phyloP scores from a whole-genome alignment of 1,139 yeast genomes.

The Magnusiomyces tetraspermus region DNA sequence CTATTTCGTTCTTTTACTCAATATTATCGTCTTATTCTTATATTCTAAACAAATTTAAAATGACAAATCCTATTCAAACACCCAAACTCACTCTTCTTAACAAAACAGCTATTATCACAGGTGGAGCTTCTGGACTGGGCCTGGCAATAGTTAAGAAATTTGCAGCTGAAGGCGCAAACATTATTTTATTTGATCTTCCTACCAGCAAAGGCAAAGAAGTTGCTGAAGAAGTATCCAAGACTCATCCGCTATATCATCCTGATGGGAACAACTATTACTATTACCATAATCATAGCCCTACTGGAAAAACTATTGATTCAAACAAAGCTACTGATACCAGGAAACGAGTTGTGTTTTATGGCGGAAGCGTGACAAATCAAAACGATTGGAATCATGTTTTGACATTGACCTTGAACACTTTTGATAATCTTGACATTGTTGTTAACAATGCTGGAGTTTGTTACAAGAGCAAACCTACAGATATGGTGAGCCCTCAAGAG shows the following conservation, averaged over 20 bases:
- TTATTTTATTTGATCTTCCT: conserved; percentile 17
- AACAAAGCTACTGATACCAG: no score
- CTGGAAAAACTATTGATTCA: no score
- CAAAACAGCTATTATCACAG: conserved; percentile 27
- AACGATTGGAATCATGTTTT: conserved; percentile 21
- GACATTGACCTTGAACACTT: conserved; percentile 19
- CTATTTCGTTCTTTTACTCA: no score
- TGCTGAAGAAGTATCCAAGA: conserved; percentile 15
- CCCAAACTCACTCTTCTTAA: conserved; percentile 6
- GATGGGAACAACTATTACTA: background rate
- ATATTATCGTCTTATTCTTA: no score
- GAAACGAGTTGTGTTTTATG: conserved; percentile 11
- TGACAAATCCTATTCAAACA: no score
- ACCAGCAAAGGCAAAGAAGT: conserved; percentile 11
- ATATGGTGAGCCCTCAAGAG: conserved; percentile 20
- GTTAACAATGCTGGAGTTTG: conserved; percentile 30
- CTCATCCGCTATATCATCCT: background rate
- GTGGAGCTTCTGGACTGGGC: conserved; percentile 29
- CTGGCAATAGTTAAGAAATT: conserved; percentile 24
- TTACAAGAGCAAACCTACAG: conserved; percentile 18
- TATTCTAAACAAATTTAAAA: no score
- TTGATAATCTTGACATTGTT: conserved; percentile 27
- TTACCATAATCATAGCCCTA: no score
- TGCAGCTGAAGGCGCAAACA: conserved; percentile 24
- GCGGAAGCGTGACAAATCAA: conserved; percentile 20